phyloP scores from a whole-genome alignment of 306 rosid species.

The Begonia fuchsioides region DNA sequence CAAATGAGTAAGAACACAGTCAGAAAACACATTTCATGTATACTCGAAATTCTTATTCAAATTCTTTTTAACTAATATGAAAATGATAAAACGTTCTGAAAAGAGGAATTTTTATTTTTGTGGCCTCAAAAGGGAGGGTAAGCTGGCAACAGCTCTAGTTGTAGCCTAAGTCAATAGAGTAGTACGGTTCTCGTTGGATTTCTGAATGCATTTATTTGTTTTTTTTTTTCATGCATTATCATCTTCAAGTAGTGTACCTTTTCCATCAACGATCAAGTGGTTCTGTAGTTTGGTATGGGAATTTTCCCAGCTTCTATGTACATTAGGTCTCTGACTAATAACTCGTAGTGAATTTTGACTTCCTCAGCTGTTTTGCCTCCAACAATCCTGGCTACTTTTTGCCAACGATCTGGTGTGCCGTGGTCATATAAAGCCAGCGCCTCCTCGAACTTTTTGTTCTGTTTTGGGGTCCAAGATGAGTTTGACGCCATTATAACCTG shows the following conservation, averaged over 20 bases:
- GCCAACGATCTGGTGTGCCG: constrained; percentile 74
- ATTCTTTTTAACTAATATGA: no score
- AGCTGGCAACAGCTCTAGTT: no score
- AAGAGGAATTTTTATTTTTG: no score
- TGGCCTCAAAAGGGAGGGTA: no score
- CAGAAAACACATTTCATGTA: no score
- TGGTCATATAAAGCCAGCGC: constrained; percentile 83
- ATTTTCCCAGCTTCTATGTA: constrained; percentile 61
- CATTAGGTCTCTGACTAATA: constrained; percentile 54
- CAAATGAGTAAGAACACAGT: not conserved
- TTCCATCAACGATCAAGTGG: constrained; percentile 14
- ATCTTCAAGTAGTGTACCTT: constrained; percentile 11
- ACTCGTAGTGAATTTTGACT: constrained; percentile 62
- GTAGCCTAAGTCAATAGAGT: no score
- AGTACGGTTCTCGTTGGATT: no score
- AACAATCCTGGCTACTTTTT: constrained; percentile 69
- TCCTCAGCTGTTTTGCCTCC: constrained; percentile 71
- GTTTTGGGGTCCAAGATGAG: constrained; percentile 58
- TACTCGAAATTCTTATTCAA: no score
- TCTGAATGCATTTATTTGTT: constrained; percentile 13
- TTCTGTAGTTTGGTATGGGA: constrained; percentile 50
- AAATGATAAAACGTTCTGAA: no score
- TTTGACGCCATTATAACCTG: constrained; percentile 23
- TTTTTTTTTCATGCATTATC: constrained; percentile 23
- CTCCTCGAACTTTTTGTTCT: constrained; percentile 67